Base-by-base conservation (phyloP, 73 alveolate genomes). In the Diophrys sp. region DNA sequence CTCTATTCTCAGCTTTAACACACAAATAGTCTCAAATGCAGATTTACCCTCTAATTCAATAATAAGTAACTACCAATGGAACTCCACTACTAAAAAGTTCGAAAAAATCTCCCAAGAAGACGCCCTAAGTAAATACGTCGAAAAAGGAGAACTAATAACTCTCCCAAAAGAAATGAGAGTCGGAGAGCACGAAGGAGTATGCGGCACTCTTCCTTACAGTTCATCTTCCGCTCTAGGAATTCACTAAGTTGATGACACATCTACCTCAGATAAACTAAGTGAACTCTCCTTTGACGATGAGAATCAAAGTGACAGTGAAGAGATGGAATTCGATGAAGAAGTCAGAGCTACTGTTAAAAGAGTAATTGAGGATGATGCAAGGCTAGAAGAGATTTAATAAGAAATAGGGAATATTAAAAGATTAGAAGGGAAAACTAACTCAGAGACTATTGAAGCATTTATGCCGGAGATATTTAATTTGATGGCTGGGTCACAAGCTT, bases 311-410 rank as follows among this genome's bases (percentile, higher is more conserved):
- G 75, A 68, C 55, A 68, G 70, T 30, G 75, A 75, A 25, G 33
- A 32, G 11, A 67, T 66, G 27, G 84, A 82, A 14, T 57, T 74
- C 55, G 90, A 82, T 8, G 83, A 82, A 31, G 77, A 81, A 55
- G 83, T 69, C 1, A 81, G 54, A 54, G 71, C 71, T 0, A 79
- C 57, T 14, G 62, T 69, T n/a, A 33, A 28, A 31, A 81, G 55
- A 8, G 24, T 31, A 31, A 56, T 26, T 54, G 2, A 8, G 25
- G 81, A 67, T 2, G 75, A 72, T 29, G n/a, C 56, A 31, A 66
- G 26, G 53, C 56, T 23, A 56, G 29, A 31, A 0, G 75, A 82
- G 33, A 75, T 80, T 14, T 14, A 31, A 32, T 72, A 56, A 1
- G 90, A 82, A 34, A 56, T 73, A 23, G 27, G 54, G 11, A 73